Evolutionary conservation across 2,329 filamentous ascomycete species (phyloP).

Genomic region (Phoma sp.): DNA sequence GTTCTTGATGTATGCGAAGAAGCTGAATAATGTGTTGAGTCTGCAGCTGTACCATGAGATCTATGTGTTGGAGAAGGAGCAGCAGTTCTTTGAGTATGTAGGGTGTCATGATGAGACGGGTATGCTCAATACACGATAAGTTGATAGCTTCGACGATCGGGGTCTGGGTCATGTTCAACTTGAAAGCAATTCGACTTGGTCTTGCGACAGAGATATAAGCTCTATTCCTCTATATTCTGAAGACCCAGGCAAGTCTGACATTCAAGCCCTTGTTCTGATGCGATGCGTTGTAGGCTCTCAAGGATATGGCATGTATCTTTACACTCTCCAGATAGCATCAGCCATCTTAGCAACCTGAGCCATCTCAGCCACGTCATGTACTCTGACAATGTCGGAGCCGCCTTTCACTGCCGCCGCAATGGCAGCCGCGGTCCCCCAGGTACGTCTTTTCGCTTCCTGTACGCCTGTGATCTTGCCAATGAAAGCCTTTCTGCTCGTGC

Average conservation of each 20-base stretch:
- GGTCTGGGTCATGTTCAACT: too few relatives aligned
- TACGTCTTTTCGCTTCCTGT: slow-evolving; percentile 69
- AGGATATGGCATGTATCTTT: too few relatives aligned
- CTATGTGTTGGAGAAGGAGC: slow-evolving; percentile 46
- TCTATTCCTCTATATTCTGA: too few relatives aligned
- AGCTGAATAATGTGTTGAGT: slow-evolving; percentile 45
- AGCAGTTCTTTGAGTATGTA: slow-evolving; percentile 54
- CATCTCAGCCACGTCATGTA: slow-evolving; percentile 93
- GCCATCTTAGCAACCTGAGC: slow-evolving; percentile 80
- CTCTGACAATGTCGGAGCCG: slow-evolving; percentile 88
- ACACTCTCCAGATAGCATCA: slow-evolving; percentile 81
- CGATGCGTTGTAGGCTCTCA: too few relatives aligned
- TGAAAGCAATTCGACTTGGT: too few relatives aligned
- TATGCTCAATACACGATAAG: slow-evolving; percentile 29
- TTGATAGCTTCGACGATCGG: too few relatives aligned
- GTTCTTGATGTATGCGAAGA: slow-evolving; percentile 49
- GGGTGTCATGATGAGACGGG: slow-evolving; percentile 48
- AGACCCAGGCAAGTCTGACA: too few relatives aligned
- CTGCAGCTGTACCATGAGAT: slow-evolving; percentile 53
- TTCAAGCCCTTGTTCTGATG: too few relatives aligned
- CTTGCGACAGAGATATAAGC: too few relatives aligned
- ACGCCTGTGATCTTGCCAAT: slow-evolving; percentile 83
- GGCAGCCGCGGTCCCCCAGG: slow-evolving; percentile 86
- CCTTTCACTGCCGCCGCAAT: slow-evolving; percentile 84
- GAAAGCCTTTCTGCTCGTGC: slow-evolving; percentile 87